Evolutionary conservation across 306 rosid species (phyloP).

Genomic region (Elaeagnus macrophylla): DNA sequence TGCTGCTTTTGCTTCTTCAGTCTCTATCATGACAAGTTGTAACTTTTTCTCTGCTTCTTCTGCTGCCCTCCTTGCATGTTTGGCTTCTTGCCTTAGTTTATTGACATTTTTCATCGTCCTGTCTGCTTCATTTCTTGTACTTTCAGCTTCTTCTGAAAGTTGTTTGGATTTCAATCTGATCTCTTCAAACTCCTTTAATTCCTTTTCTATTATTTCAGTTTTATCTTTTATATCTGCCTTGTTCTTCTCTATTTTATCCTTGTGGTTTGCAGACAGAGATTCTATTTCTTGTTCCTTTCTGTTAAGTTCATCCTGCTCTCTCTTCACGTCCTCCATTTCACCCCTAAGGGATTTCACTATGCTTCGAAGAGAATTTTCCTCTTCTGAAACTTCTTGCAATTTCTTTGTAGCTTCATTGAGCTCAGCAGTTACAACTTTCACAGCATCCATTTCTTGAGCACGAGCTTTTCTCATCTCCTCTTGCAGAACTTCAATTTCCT

Average conservation of each 20-base stretch:
- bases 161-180: slow-evolving; percentile 27
- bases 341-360: slow-evolving; percentile 33
- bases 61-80: slow-evolving; percentile 20
- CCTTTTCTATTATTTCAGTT: slow-evolving; percentile 5
- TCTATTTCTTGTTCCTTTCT: slow-evolving; percentile 31
- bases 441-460: slow-evolving; percentile 52
- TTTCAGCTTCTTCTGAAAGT: slow-evolving; percentile 34
- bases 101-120: slow-evolving; percentile 37
- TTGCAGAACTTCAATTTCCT: slow-evolving; percentile 50
- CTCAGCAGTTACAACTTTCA: slow-evolving; percentile 38
- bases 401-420: slow-evolving; percentile 57
- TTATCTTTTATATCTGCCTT: slow-evolving; percentile 15
- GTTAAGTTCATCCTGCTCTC: slow-evolving; percentile 26
- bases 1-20: slow-evolving; percentile 49
- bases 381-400: slow-evolving; percentile 45
- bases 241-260: slow-evolving; percentile 16
- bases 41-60: slow-evolving; percentile 44
- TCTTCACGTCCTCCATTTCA: slow-evolving; percentile 51
- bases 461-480: slow-evolving; percentile 55
- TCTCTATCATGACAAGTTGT: slow-evolving; percentile 35
- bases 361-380: slow-evolving; percentile 47
- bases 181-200: background rate
- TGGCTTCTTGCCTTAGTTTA: slow-evolving; percentile 43
- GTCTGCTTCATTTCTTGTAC: slow-evolving; percentile 40
- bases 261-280: slow-evolving; percentile 23